Evolutionary conservation across 805 yeast genomes (phyloP).

Genomic region (Sugiyamaella chiloensis): DNA sequence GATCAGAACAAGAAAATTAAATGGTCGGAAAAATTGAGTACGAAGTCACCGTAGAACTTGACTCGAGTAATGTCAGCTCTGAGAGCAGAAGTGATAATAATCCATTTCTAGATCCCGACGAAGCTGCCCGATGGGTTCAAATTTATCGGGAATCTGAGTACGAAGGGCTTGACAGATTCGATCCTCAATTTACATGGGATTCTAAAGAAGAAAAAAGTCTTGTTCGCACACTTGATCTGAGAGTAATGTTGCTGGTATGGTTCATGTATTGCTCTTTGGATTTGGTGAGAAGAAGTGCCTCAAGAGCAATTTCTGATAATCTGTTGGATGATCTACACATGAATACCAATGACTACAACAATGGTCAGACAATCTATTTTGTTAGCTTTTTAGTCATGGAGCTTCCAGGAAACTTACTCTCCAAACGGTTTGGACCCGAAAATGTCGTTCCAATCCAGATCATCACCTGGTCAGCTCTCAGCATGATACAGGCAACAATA

Average conservation of each 20-base stretch:
- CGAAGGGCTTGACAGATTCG: conserved; percentile 38
- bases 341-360: conserved; percentile 50
- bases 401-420: conserved; percentile 61
- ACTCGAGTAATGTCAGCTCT: no score
- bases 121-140: no score
- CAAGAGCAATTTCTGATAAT: conserved; percentile 56
- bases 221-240: conserved; percentile 50
- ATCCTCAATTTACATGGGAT: conserved; percentile 56
- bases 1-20: no score
- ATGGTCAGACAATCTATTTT: no score
- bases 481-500: conserved; percentile 48
- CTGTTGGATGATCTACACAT: conserved; percentile 49
- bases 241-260: conserved; percentile 55
- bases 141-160: no score
- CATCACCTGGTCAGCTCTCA: conserved; percentile 51
- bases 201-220: conserved; percentile 55
- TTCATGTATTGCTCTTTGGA: conserved; percentile 59
- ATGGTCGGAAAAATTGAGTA: no score
- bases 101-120: no score
- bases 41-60: no score
- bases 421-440: conserved; percentile 66
- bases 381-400: conserved; percentile 58
- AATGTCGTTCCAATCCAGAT: conserved; percentile 59
- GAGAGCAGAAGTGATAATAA: no score
- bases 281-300: conserved; percentile 53